A percentile compares a stretch with the other conserved stretches of the same genome.
Evolutionary conservation across 176 grass and related monocot species (phyloP).

Genomic region (Cocos nucifera): DNA sequence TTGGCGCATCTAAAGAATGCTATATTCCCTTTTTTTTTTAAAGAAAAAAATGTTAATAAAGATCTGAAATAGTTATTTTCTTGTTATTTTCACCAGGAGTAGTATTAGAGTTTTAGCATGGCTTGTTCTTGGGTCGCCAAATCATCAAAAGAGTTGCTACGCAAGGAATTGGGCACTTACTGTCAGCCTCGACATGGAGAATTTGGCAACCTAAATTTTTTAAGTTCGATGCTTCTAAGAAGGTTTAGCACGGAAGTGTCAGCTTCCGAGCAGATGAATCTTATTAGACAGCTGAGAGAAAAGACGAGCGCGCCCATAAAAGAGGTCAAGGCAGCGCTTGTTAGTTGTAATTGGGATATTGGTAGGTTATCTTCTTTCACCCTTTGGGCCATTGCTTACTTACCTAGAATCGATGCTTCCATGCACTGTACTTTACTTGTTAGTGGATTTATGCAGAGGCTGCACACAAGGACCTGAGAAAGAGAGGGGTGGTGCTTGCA

Average conservation of each 20-base stretch:
- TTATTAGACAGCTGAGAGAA: constrained; percentile 75
- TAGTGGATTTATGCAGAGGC: constrained; percentile 43
- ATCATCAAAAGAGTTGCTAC: constrained; percentile 14
- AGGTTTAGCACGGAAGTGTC: constrained; percentile 41
- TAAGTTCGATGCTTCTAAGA: constrained; percentile 24
- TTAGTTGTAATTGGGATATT: constrained; percentile 81
- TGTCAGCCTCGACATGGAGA: constrained; percentile 13
- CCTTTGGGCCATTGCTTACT: neutral
- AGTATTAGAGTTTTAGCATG: constrained; percentile 24
- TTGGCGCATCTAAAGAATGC: too few relatives aligned
- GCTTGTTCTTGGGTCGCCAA: constrained; percentile 26
- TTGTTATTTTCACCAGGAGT: too few relatives aligned
- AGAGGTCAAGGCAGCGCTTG: constrained; percentile 73
- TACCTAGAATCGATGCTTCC: too few relatives aligned
- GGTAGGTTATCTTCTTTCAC: constrained; percentile 22
- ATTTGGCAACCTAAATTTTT: neutral
- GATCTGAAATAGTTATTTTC: too few relatives aligned
- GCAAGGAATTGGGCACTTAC: constrained; percentile 6
- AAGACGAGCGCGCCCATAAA: constrained; percentile 80
- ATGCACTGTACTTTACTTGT: neutral
- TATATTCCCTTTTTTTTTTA: too few relatives aligned
- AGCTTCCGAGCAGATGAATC: constrained; percentile 58
- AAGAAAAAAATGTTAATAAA: too few relatives aligned
- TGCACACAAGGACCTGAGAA: constrained; percentile 76
- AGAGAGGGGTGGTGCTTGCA: constrained; percentile 79